phyloP scores from a whole-genome alignment of 805 yeast genomes.

The Kuraishia capsulata region DNA sequence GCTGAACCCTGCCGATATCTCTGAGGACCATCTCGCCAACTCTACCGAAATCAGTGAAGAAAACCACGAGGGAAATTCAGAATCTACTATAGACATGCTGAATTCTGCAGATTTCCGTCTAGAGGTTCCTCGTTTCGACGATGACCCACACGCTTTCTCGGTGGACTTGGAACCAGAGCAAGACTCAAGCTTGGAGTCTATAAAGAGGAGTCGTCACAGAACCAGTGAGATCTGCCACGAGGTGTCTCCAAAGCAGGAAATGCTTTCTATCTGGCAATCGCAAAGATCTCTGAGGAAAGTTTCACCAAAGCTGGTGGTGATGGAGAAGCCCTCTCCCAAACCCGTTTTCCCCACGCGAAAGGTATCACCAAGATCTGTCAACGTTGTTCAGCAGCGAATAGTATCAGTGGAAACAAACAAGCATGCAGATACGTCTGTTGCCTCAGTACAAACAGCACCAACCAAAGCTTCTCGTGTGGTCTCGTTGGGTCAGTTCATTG shows the following conservation, averaged over 20 bases:
- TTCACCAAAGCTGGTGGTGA: not conserved
- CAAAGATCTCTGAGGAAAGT: constrained; percentile 11
- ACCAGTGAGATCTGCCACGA: constrained; percentile 12
- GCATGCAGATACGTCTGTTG: not conserved
- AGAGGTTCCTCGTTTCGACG: constrained; percentile 16
- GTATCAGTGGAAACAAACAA: not conserved
- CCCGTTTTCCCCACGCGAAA: constrained; percentile 8
- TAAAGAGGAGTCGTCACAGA: not conserved
- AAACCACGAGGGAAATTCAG: not conserved
- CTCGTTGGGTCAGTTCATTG: constrained; percentile 23
- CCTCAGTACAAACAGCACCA: not conserved
- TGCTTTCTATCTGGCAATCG: constrained; percentile 23
- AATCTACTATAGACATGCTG: not conserved
- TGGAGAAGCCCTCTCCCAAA: constrained; percentile 10
- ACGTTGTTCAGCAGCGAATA: constrained; percentile 10
- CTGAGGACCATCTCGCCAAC: constrained; percentile 2
- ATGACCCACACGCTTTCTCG: constrained; percentile 28
- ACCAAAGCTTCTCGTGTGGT: not conserved
- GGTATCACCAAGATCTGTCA: constrained; percentile 25
- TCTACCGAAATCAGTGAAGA: constrained; percentile 1
- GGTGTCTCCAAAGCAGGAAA: constrained; percentile 16
- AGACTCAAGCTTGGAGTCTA: not conserved
- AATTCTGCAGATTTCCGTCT: not conserved
- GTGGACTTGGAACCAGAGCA: constrained; percentile 20
- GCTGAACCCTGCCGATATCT: not conserved